Conservation (phyloP, 2,329 filamentous ascomycete species). For the Cercospora zeae-maydis region DNA sequence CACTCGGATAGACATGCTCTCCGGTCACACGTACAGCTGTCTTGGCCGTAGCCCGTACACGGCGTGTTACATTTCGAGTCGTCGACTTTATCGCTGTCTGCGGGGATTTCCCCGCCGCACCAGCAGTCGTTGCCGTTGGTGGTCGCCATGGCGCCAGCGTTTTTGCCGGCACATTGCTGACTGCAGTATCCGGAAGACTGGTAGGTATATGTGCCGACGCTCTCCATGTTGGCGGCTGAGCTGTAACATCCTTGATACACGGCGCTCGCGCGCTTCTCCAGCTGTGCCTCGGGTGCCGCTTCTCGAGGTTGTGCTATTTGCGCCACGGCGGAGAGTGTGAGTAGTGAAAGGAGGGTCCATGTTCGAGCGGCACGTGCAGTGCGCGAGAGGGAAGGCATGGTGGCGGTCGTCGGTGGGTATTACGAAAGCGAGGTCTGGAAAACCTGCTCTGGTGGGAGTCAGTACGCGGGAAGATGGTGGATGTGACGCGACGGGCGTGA, state of each 20-base stretch:
- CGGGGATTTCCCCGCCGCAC: slow-evolving; percentile 69
- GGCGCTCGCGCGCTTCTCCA: slow-evolving; percentile 50
- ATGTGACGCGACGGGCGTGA: not conserved
- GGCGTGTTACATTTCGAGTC: slow-evolving; percentile 60
- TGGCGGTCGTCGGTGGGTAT: slow-evolving; percentile 34
- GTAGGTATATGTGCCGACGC: slow-evolving; percentile 50
- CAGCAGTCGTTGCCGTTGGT: slow-evolving; percentile 65
- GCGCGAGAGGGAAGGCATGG: slow-evolving; percentile 16
- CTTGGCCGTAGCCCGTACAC: slow-evolving; percentile 45
- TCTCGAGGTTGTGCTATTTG: slow-evolving; percentile 54
- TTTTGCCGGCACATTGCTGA: slow-evolving; percentile 44
- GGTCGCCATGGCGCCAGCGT: slow-evolving; percentile 60
- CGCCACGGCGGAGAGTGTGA: slow-evolving; percentile 20
- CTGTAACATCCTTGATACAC: slow-evolving; percentile 58
- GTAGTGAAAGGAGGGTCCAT: slow-evolving; percentile 18
- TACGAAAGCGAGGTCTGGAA: slow-evolving; percentile 9
- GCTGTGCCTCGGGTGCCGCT: slow-evolving; percentile 47
- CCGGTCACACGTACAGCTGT: slow-evolving; percentile 13
- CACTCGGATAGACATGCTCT: not conserved
- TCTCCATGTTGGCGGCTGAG: slow-evolving; percentile 45
- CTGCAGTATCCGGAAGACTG: slow-evolving; percentile 58
- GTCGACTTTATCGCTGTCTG: slow-evolving; percentile 53
- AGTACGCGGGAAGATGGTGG: slow-evolving; percentile 27
- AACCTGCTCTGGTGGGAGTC: slow-evolving; percentile 11
- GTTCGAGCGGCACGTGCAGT: slow-evolving; percentile 9